Evolutionary conservation across 2,329 filamentous ascomycete species (phyloP).

Genomic region (Paecilomyces fulvus): DNA sequence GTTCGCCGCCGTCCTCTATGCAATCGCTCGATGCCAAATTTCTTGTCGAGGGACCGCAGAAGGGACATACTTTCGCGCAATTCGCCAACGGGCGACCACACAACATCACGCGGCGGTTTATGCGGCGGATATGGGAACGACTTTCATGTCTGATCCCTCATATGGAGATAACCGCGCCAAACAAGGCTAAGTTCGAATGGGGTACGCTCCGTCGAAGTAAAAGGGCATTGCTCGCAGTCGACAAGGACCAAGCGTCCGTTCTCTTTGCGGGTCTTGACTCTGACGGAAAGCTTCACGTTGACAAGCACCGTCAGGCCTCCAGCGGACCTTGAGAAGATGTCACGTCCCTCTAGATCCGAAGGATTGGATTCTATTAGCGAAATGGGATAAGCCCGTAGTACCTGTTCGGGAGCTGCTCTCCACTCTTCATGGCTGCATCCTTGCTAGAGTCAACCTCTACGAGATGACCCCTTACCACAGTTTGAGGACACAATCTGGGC

Average conservation of each 20-base stretch:
- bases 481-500: no score
- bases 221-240: neutral
- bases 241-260: neutral
- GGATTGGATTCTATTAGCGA: neutral
- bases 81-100: constrained; percentile 32
- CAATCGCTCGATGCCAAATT: constrained; percentile 17
- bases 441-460: no score
- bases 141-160: constrained; percentile 25
- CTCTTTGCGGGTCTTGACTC: neutral
- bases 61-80: constrained; percentile 23
- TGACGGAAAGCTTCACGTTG: neutral
- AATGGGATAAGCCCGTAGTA: no score
- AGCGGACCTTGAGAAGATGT: neutral
- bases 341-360: neutral
- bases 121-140: constrained; percentile 30
- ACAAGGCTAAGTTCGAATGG: constrained; percentile 22
- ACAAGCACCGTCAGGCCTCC: neutral
- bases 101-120: constrained; percentile 29
- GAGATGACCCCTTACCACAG: no score
- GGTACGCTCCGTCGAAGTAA: constrained; percentile 5
- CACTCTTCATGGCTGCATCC: no score
- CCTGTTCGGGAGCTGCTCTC: no score
- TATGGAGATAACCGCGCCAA: constrained; percentile 13
- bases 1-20: neutral
- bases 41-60: constrained; percentile 28